Conservation (phyloP, 2,329 filamentous ascomycete species). For the Volutella citrinella region DNA sequence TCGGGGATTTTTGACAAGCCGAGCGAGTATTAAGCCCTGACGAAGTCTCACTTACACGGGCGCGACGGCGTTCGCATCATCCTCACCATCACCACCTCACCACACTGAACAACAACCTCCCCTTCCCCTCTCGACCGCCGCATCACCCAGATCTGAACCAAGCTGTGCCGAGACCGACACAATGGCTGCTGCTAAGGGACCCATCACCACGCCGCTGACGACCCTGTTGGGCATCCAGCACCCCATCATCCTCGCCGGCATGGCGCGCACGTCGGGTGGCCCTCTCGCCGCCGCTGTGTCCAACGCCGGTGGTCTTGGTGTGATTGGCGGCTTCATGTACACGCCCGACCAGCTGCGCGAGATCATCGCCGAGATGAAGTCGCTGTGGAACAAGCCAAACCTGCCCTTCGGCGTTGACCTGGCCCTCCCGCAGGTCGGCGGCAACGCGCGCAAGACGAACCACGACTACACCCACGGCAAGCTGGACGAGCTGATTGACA, state of each 20-base stretch:
- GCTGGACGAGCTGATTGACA: conserved; percentile 82
- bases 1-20: too few relatives aligned
- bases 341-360: conserved; percentile 70
- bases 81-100: conserved; percentile 24
- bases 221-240: conserved; percentile 78
- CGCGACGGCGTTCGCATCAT: conserved; percentile 2
- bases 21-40: too few relatives aligned
- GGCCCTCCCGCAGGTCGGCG: conserved; percentile 85
- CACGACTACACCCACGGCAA: conserved; percentile 93
- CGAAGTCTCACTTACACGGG: conserved; percentile 3
- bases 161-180: too few relatives aligned
- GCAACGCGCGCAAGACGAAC: conserved; percentile 81
- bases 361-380: conserved; percentile 85
- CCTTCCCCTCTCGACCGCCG: too few relatives aligned
- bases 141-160: too few relatives aligned
- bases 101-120: too few relatives aligned
- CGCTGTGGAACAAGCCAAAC: conserved; percentile 60
- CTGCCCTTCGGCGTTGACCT: conserved; percentile 91
- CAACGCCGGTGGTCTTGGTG: conserved; percentile 81
- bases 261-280: conserved; percentile 82
- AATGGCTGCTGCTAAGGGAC: conserved; percentile 38
- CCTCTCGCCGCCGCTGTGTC: conserved; percentile 81
- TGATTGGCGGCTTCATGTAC: conserved; percentile 70
- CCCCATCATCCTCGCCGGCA: conserved; percentile 88
- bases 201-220: conserved; percentile 75